Evolutionary conservation across 768 basidiomycete species (phyloP).

Genomic region (Boletellus ananiceps): DNA sequence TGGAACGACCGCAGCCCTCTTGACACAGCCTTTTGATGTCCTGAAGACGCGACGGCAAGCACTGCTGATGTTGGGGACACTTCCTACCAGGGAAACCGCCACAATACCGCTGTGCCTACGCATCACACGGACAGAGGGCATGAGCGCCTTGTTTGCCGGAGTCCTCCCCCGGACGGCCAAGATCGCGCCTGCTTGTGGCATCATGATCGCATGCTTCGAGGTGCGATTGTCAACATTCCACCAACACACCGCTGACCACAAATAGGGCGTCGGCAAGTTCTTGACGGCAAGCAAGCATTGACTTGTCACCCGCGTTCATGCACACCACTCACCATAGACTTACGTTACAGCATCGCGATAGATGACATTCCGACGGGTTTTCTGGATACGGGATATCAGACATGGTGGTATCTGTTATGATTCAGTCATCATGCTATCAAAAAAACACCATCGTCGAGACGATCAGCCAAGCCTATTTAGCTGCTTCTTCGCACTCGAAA

Average conservation of each 20-base stretch:
- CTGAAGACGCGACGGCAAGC: constrained; percentile 93
- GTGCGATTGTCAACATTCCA: constrained; percentile 35
- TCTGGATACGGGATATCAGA: constrained; percentile 4
- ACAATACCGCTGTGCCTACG: constrained; percentile 63
- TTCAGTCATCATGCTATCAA: constrained; percentile 2
- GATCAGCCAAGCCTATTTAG: constrained; percentile 68
- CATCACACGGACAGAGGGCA: constrained; percentile 77
- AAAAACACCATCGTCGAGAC: background rate
- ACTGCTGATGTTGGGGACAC: constrained; percentile 57
- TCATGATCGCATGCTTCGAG: constrained; percentile 98
- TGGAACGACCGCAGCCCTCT: constrained; percentile 78
- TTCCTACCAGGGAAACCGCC: constrained; percentile 36
- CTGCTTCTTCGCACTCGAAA: constrained; percentile 76
- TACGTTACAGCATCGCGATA: constrained; percentile 19
- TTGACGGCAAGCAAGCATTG: constrained; percentile 36
- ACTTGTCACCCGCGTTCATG: background rate
- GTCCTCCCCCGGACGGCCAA: constrained; percentile 85
- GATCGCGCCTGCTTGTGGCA: constrained; percentile 95
- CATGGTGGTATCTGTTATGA: constrained; percentile 22
- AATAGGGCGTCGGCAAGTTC: constrained; percentile 56
- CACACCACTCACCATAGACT: constrained; percentile 28
- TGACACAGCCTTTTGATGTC: constrained; percentile 96
- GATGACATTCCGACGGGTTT: constrained; percentile 9
- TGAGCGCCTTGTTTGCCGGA: constrained; percentile 76
- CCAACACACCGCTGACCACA: constrained; percentile 11